Evolutionary conservation across 2,329 filamentous ascomycete genomes (phyloP).

Genomic region (Neoscytalidium dimidiatum): DNA sequence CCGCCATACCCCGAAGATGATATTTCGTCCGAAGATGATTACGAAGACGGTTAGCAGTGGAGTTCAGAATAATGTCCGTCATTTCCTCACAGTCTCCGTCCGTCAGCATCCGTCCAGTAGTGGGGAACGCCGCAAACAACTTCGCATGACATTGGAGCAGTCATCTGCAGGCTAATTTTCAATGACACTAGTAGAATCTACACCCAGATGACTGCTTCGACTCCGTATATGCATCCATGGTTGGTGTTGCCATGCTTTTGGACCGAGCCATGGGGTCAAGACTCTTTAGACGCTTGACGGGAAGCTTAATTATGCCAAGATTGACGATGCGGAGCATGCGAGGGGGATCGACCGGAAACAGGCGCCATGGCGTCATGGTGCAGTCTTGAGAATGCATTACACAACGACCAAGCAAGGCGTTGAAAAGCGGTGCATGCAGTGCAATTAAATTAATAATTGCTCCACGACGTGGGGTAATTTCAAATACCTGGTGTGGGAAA

Average conservation of each 20-base stretch:
- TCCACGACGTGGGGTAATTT: background rate
- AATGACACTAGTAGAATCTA: too few relatives aligned
- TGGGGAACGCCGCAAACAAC: too few relatives aligned
- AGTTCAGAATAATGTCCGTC: background rate
- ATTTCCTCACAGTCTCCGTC: too few relatives aligned
- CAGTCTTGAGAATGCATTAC: conserved; percentile 2
- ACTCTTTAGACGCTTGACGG: background rate
- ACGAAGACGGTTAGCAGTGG: background rate
- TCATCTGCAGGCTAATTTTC: too few relatives aligned
- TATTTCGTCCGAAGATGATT: background rate
- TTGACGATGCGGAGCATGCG: conserved; percentile 12
- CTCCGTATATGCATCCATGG: too few relatives aligned
- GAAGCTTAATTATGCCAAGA: background rate
- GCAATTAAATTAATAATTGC: background rate
- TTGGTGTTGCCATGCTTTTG: too few relatives aligned
- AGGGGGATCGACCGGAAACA: conserved; percentile 14
- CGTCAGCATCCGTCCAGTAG: too few relatives aligned
- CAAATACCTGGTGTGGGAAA: too few relatives aligned
- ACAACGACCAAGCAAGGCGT: background rate
- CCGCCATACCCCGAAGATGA: background rate
- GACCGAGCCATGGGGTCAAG: too few relatives aligned
- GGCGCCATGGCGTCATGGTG: conserved; percentile 17
- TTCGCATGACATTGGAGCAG: too few relatives aligned
- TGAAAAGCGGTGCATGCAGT: background rate
- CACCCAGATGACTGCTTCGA: too few relatives aligned